Evolutionary conservation across 2,329 filamentous ascomycete species (phyloP).

Genomic region (Emmonsia crescens): DNA sequence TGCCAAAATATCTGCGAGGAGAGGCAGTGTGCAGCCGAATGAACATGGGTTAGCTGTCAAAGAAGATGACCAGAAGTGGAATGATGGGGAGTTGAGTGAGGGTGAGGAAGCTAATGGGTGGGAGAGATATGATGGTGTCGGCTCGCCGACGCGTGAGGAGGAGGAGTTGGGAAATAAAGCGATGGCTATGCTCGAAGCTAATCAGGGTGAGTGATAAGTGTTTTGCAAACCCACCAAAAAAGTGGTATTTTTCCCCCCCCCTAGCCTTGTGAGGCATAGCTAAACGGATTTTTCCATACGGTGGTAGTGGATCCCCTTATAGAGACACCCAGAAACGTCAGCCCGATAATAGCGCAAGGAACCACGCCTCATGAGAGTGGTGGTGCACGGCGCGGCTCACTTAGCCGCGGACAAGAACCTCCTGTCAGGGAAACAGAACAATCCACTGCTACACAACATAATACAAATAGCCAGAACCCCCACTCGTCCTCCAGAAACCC

Average conservation of each 20-base stretch:
- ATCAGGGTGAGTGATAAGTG: not conserved
- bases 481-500: not conserved
- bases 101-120: not conserved
- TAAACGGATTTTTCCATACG: not conserved
- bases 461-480: not conserved
- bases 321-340: not conserved
- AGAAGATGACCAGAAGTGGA: not conserved
- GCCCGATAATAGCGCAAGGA: not conserved
- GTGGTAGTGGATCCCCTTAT: not conserved
- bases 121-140: not conserved
- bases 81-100: not conserved
- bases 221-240: not conserved
- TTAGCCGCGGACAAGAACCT: not conserved
- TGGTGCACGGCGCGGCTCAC: not conserved
- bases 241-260: not conserved
- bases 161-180: not conserved
- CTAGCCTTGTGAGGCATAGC: not conserved
- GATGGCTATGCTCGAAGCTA: not conserved
- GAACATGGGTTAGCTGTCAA: not conserved
- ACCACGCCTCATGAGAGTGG: not conserved
- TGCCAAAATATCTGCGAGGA: not conserved
- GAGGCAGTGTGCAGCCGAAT: not conserved
- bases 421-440: not conserved
- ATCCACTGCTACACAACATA: not conserved
- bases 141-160: not conserved